Evolutionary conservation across 108 stramenopile genomes (phyloP).

Genomic region (Nitzschia putrida): DNA sequence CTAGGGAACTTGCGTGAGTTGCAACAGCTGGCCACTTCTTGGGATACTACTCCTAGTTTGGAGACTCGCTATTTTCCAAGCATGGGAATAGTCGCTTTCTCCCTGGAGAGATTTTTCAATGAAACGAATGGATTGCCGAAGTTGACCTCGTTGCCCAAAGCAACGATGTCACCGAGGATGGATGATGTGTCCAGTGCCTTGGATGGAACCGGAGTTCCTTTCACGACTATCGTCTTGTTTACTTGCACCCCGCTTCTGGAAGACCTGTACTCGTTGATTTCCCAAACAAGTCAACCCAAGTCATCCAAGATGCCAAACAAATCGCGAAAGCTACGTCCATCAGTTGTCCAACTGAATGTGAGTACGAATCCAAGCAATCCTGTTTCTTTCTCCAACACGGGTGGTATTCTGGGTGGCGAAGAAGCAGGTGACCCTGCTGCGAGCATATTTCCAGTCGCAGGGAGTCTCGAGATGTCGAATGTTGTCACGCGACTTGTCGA

Average conservation of each 20-base stretch:
- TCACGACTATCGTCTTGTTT: slow-evolving; percentile 42
- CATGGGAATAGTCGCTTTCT: slow-evolving; percentile 43
- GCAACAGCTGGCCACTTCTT: slow-evolving; percentile 1
- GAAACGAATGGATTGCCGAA: slow-evolving; percentile 48
- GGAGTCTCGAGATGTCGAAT: neutral
- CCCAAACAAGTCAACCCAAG: slow-evolving; percentile 16
- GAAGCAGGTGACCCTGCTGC: neutral
- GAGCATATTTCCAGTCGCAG: neutral
- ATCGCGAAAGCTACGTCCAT: slow-evolving; percentile 63
- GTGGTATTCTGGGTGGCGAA: neutral
- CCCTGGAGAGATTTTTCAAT: slow-evolving; percentile 56
- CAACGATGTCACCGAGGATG: slow-evolving; percentile 3
- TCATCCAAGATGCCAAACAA: slow-evolving; percentile 15
- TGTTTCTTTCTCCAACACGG: neutral
- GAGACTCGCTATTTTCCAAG: slow-evolving; percentile 6
- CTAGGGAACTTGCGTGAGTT: slow-evolving; percentile 45
- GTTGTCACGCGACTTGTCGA: slow-evolving; percentile 63
- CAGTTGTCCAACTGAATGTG: slow-evolving; percentile 33
- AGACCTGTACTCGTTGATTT: slow-evolving; percentile 56
- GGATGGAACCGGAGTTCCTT: slow-evolving; percentile 41
- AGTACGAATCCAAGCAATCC: neutral
- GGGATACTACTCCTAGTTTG: neutral
- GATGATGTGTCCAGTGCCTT: slow-evolving; percentile 1
- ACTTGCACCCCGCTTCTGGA: slow-evolving; percentile 56
- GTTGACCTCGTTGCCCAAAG: slow-evolving; percentile 35